A percentile compares a stretch with the other conserved stretches of the same genome.
phyloP scores from a whole-genome alignment of 164 flowering plant species.

The Liriodendron chinense region DNA sequence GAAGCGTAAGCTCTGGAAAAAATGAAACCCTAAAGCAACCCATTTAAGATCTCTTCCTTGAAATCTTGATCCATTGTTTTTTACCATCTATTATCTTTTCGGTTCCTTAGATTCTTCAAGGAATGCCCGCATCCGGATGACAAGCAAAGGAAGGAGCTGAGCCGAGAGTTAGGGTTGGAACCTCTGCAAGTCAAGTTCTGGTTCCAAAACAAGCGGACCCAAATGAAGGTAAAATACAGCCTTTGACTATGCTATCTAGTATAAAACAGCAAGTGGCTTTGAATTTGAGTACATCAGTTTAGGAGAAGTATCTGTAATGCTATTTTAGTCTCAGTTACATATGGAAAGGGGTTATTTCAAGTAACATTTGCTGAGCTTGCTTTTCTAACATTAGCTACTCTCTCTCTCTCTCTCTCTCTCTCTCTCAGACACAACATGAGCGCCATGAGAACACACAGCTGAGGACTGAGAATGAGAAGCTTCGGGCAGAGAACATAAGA shows the following conservation, averaged over 20 bases:
- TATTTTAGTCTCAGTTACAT: neutral
- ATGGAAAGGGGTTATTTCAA: neutral
- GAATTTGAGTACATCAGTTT: neutral
- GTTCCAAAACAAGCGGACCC: constrained; percentile 94
- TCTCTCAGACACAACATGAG: constrained; percentile 65
- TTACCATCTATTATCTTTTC: neutral
- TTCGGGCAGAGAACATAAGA: constrained; percentile 71
- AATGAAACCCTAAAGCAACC: no score
- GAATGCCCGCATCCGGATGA: constrained; percentile 94
- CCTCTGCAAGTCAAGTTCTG: constrained; percentile 89
- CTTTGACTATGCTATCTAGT: neutral
- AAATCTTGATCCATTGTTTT: neutral
- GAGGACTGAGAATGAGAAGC: constrained; percentile 72
- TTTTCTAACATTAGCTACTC: neutral
- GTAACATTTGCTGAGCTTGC: neutral
- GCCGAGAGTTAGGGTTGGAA: constrained; percentile 69
- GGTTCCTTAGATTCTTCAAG: constrained; percentile 58
- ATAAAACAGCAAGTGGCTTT: neutral
- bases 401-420: neutral
- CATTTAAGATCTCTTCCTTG: neutral
- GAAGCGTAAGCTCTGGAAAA: constrained; percentile 54
- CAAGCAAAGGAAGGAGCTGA: constrained; percentile 82
- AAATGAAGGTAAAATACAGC: constrained; percentile 67
- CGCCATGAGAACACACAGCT: constrained; percentile 75
- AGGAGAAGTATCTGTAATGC: neutral